Conservation (phyloP, 805 yeast species). For the Wickerhamiella alocasiicola region DNA sequence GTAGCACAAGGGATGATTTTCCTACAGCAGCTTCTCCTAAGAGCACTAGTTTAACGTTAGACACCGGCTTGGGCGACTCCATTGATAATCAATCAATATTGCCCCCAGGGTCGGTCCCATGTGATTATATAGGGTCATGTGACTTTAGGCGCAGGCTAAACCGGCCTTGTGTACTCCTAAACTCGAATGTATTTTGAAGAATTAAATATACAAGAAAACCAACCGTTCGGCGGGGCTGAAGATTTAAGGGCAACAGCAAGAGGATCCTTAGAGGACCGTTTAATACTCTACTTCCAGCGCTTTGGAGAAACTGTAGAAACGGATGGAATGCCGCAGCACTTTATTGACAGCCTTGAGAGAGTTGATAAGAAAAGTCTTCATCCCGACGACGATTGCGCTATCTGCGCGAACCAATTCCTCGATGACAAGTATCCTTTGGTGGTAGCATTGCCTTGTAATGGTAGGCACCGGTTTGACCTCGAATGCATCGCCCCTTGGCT, state of each 20-base stretch:
- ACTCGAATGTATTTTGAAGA: constrained; percentile 2
- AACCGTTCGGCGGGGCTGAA: not conserved
- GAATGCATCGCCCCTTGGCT: constrained; percentile 92
- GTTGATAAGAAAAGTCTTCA: constrained; percentile 37
- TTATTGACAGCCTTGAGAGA: constrained; percentile 66
- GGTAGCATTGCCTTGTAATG: constrained; percentile 58
- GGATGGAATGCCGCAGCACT: constrained; percentile 52
- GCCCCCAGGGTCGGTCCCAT: no score
- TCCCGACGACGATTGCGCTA: constrained; percentile 57
- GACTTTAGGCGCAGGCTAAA: not conserved
- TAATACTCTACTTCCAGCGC: constrained; percentile 1
- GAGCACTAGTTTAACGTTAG: constrained; percentile 77
- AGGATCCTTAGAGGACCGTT: not conserved
- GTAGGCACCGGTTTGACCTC: constrained; percentile 64
- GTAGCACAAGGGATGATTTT: constrained; percentile 77
- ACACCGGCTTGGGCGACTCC: constrained; percentile 33
- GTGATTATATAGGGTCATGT: no score
- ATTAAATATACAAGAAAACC: not conserved
- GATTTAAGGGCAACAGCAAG: not conserved
- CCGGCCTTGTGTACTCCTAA: no score
- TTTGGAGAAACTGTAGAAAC: constrained; percentile 5
- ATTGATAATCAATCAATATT: constrained; percentile 9
- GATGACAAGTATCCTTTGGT: constrained; percentile 71
- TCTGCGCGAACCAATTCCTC: constrained; percentile 61
- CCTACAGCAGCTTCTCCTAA: constrained; percentile 98